Conservation (phyloP, 2,329 filamentous ascomycete genomes). For the Shiraia sp. region DNA sequence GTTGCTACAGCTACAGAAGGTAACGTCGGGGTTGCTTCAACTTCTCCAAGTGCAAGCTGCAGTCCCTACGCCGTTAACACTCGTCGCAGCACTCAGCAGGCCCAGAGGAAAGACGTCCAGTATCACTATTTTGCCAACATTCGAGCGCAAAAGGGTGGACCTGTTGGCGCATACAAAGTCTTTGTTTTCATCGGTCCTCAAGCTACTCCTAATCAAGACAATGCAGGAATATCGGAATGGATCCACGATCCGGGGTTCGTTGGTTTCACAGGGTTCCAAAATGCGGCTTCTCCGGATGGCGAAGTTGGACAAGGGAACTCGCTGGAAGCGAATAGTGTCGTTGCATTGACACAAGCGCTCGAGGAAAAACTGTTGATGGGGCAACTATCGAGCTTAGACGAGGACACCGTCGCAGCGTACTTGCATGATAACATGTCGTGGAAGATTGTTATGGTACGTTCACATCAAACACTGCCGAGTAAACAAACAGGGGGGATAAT, state of each 20-base stretch:
- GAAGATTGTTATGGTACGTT: slow-evolving; percentile 27
- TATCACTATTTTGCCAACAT: slow-evolving; percentile 71
- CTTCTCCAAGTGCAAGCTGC: slow-evolving; percentile 36
- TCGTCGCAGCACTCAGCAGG: slow-evolving; percentile 4
- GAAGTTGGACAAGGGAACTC: slow-evolving; percentile 5
- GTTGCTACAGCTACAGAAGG: neutral
- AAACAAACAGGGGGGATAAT: too few relatives aligned
- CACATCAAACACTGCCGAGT: too few relatives aligned
- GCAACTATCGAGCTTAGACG: slow-evolving; percentile 35
- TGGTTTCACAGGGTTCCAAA: slow-evolving; percentile 59
- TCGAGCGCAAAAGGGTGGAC: slow-evolving; percentile 61
- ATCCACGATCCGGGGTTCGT: slow-evolving; percentile 58
- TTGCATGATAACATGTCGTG: slow-evolving; percentile 27
- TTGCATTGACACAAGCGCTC: slow-evolving; percentile 52
- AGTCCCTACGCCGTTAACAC: slow-evolving; percentile 21
- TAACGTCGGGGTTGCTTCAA: slow-evolving; percentile 8
- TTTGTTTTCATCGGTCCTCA: slow-evolving; percentile 68
- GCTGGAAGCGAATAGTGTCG: slow-evolving; percentile 38
- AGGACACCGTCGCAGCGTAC: slow-evolving; percentile 24
- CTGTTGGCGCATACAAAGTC: slow-evolving; percentile 66
- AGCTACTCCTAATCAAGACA: slow-evolving; percentile 45
- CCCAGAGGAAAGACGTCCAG: slow-evolving; percentile 1
- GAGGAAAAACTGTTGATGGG: slow-evolving; percentile 37
- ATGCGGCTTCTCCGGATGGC: slow-evolving; percentile 24
- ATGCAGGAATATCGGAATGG: slow-evolving; percentile 51